Base-by-base conservation (phyloP, 2,329 filamentous ascomycete genomes). In the Pseudopyricularia cyperi region DNA sequence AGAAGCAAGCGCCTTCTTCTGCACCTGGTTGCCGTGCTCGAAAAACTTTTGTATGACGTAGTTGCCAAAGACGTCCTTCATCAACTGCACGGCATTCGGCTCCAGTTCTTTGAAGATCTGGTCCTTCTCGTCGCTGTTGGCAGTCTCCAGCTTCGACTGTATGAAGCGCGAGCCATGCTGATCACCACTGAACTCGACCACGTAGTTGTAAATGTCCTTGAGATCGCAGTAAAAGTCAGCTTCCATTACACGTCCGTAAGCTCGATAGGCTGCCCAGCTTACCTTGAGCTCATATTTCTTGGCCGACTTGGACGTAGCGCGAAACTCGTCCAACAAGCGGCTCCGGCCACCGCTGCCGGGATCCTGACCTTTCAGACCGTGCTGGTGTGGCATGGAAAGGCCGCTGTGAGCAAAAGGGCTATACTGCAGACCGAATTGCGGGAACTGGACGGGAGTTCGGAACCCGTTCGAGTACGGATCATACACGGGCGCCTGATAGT, bases 21-120 rank as follows among this genome's bases (percentile, higher is more conserved):
- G 93, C 0, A 83, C 78, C 66, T 95, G 90, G 59, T 89, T 94
- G 37, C 93, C 91, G 65, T 97, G 89, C 65, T 97, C 91, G 56
- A 97, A 96, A 63, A 97, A 83, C 65, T 96, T 97, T 63, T 51
- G 93, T 37, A 97, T 90, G 34, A 98, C 93, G 63, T 97, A 98
- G 66, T 98, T 98, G 52, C 93, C 93, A 63, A 96, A 98, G 0
- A 97, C 85, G 65, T 97, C 93, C 46, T 85, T 91, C 89, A 95
- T 96, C 48, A 98, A 72, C 62, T 91, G 89, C 30, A 95, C 68
- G 1, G 85, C 82, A 58, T 98, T 93, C 1, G 82, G 79, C 59
- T 87, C 79, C 46, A 98, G 89, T 66, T 97, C 93, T 1, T 77
- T 74, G 71, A 96, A 97, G 1, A 97, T 79, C 52, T 83, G 83